Evolutionary conservation across 306 rosid genomes (phyloP).

Genomic region (Mucuna pruriens): DNA sequence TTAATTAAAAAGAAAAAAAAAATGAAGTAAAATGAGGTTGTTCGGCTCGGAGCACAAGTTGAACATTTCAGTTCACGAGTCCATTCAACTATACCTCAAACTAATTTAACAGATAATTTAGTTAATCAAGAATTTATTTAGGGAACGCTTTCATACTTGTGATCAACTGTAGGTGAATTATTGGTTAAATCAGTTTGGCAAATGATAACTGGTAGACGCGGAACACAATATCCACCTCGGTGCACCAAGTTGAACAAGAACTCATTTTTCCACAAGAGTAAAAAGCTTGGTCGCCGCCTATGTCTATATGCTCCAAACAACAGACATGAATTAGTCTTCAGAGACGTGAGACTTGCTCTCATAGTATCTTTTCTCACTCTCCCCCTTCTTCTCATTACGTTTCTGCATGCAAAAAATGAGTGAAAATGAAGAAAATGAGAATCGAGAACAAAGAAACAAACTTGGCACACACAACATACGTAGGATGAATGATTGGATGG

Average conservation of each 20-base stretch:
- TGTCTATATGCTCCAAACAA: slow-evolving; percentile 28
- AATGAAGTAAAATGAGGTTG: not conserved
- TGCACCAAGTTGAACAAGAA: slow-evolving; percentile 24
- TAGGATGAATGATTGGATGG: no score
- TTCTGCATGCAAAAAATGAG: slow-evolving; percentile 51
- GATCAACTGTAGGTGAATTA: slow-evolving; percentile 18
- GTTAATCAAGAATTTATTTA: slow-evolving; percentile 7
- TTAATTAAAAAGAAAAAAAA: not conserved
- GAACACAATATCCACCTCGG: not conserved
- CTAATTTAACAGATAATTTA: slow-evolving; percentile 28
- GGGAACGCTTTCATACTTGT: slow-evolving; percentile 20
- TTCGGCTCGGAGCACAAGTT: slow-evolving; percentile 4
- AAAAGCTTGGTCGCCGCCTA: slow-evolving; percentile 6
- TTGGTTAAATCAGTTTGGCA: slow-evolving; percentile 10
- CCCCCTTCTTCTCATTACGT: slow-evolving; percentile 89
- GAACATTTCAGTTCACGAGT: not conserved
- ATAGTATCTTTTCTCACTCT: slow-evolving; percentile 84
- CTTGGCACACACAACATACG: not conserved
- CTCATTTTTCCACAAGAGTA: not conserved
- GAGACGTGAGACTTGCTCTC: slow-evolving; percentile 64
- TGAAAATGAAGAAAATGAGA: not conserved
- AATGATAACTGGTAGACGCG: slow-evolving; percentile 3
- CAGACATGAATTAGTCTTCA: slow-evolving; percentile 65
- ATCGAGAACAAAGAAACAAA: not conserved
- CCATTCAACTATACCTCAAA: slow-evolving; percentile 6